phyloP scores from a whole-genome alignment of 75 land plant genomes.

The Selaginella tamariscina region DNA sequence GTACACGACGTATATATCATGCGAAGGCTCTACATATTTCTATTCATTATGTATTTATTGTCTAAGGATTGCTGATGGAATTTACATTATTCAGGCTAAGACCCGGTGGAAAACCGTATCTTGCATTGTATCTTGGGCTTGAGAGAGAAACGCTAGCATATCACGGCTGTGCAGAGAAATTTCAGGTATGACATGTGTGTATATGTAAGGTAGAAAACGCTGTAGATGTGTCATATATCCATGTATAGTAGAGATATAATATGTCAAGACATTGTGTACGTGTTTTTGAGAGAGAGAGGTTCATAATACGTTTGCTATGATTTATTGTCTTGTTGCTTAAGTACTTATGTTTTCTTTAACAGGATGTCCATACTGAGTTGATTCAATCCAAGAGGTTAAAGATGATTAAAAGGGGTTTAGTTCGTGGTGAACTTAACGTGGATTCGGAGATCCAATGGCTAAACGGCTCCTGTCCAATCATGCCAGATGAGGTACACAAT shows the following conservation, averaged over 20 bases:
- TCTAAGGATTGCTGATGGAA: not conserved
- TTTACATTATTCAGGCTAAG: constrained; percentile 36
- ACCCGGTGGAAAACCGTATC: constrained; percentile 52
- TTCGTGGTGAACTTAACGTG: constrained; percentile 35
- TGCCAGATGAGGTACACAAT: constrained; percentile 95
- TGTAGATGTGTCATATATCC: too few relatives aligned
- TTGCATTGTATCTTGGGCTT: constrained; percentile 63
- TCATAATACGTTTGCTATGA: too few relatives aligned
- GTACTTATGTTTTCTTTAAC: too few relatives aligned
- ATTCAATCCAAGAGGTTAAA: constrained; percentile 55
- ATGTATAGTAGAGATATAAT: too few relatives aligned
- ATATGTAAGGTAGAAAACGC: too few relatives aligned
- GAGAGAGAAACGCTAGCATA: constrained; percentile 60
- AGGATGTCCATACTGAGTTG: constrained; percentile 84
- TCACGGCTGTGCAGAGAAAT: constrained; percentile 94
- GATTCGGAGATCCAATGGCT: constrained; percentile 49
- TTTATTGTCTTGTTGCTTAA: too few relatives aligned
- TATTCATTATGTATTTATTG: not conserved
- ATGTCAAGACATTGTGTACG: too few relatives aligned
- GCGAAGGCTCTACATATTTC: too few relatives aligned
- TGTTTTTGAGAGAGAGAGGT: too few relatives aligned
- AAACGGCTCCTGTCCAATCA: constrained; percentile 73
- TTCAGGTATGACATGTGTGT: constrained; percentile 43
- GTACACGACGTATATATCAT: too few relatives aligned
- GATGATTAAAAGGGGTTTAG: constrained; percentile 51